Evolutionary conservation across 2,329 filamentous ascomycete species (phyloP).

Genomic region (Phoma sp.): DNA sequence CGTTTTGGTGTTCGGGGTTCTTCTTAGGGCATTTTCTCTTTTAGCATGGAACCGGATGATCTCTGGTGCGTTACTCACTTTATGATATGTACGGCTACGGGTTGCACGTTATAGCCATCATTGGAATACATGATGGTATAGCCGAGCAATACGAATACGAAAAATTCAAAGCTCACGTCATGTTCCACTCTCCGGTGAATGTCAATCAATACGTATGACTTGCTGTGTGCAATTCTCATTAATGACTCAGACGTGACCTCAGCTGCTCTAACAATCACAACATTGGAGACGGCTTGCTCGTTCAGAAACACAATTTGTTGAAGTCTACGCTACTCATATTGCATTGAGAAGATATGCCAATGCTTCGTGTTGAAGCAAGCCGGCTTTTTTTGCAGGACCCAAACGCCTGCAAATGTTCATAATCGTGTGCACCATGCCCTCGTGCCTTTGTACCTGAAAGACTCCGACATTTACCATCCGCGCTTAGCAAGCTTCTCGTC

Average conservation of each 20-base stretch:
- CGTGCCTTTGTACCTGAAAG: no score
- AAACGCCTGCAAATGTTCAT: slow-evolving; percentile 12
- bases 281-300: no score
- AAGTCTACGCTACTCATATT: background rate
- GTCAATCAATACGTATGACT: background rate
- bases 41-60: slow-evolving; percentile 9
- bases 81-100: slow-evolving; percentile 9
- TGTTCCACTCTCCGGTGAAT: background rate
- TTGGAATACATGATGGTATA: background rate
- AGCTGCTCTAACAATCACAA: no score
- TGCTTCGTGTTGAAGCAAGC: slow-evolving; percentile 14
- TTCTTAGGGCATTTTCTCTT: slow-evolving; percentile 10
- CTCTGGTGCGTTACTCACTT: slow-evolving; percentile 6
- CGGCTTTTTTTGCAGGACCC: slow-evolving; percentile 12
- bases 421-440: background rate
- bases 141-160: slow-evolving; percentile 1
- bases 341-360: slow-evolving; percentile 4
- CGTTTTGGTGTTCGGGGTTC: slow-evolving; percentile 18
- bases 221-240: background rate
- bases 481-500: slow-evolving; percentile 82
- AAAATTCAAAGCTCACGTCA: background rate
- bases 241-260: background rate
- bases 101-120: background rate
- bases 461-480: slow-evolving; percentile 70
- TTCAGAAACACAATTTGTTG: no score